A percentile compares a stretch with the other conserved stretches of the same genome.
These are phyloP conservation scores for Boletus sp. DNA, from an alignment of 768 basidiomycete species.

Conservation along the genomic window DNA sequence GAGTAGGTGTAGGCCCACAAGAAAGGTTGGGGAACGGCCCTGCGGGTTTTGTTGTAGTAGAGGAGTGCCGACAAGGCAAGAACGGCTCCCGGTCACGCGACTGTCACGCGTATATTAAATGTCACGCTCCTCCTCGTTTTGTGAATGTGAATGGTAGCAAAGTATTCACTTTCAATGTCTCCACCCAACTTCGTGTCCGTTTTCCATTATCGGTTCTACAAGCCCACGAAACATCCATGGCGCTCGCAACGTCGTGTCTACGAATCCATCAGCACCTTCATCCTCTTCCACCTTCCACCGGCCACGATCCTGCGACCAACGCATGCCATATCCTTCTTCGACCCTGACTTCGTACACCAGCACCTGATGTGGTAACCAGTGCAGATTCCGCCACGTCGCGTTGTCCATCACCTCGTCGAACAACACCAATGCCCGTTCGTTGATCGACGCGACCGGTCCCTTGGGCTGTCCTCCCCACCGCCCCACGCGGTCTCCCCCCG, in stretches of 20 bases:
- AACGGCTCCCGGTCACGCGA: slow-evolving; percentile 23
- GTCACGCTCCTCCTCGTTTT: slow-evolving; percentile 5
- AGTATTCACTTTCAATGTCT: slow-evolving; percentile 36
- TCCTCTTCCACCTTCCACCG: neutral
- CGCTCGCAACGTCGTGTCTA: slow-evolving; percentile 5
- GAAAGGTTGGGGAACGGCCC: neutral
- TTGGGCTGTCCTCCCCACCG: slow-evolving; percentile 59
- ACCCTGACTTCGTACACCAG: slow-evolving; percentile 63
- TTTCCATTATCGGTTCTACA: slow-evolving; percentile 67
- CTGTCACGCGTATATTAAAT: slow-evolving; percentile 25
- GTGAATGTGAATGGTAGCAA: too few species aligned
- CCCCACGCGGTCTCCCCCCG: slow-evolving; percentile 29
- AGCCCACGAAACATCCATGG: slow-evolving; percentile 63
- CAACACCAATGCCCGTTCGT: slow-evolving; percentile 48
- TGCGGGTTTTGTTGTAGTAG: neutral
- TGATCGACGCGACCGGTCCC: slow-evolving; percentile 52
- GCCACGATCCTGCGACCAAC: slow-evolving; percentile 55
- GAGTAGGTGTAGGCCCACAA: neutral
- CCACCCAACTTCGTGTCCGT: slow-evolving; percentile 65
- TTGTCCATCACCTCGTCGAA: slow-evolving; percentile 53
- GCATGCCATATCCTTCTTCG: slow-evolving; percentile 62
- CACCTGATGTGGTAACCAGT: slow-evolving; percentile 62
- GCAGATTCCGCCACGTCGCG: slow-evolving; percentile 62
- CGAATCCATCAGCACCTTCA: neutral
- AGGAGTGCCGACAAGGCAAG: neutral